Base-by-base conservation (phyloP, 192 early-diverging fungal genomes). In the Coemansia sp. region DNA sequence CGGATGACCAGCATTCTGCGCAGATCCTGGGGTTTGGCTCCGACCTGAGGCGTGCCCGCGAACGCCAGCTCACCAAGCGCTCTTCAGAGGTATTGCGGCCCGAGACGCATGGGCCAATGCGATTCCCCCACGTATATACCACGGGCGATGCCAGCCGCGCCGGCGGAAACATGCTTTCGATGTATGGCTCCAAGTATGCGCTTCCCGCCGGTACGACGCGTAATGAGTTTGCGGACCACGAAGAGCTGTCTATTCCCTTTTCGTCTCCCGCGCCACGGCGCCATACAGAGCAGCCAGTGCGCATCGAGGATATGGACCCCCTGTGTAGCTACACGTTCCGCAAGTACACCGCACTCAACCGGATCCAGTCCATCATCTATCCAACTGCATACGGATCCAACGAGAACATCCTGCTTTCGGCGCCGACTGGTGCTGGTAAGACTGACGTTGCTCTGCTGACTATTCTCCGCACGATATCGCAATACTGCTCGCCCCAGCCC, bases 381-480 rank as follows among this genome's bases (percentile, higher is more conserved):
- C 95, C 95, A 23, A 87, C 92, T 6, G 95, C 95, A 0, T 99
- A 91, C 73, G 87, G 90, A 32, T 90, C 92, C n/a, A 97, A 95
- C 75, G 96, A 97, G 76, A 99, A 99, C 63, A 95, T 99, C 78
- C 87, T 99, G 40, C 92, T 99, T 34, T 98, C 94, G 69, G 97
- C 97, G 0, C 97, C 97, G 0, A 99, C 97, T 0, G 97, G 97
- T 65, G 94, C 95, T 5, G 96, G 96, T 68, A 99, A 99, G 85
- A 98, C 97, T 3, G 95, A 99, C 70, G 89, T 97, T 17, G 96
- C 97, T 14, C 88, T 99, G 87, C 85, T 99, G 41, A 92, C 95
- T 0, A 92, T 99, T 6, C 74, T 99, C 8, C 85, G 92, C 14
- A 89, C 89, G 3, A 66, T 99, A 7, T 65, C 86, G 43, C 89